Evolutionary conservation across 1,284 basidiomycete species (phyloP).

Genomic region (Phellinidium pouzarii): DNA sequence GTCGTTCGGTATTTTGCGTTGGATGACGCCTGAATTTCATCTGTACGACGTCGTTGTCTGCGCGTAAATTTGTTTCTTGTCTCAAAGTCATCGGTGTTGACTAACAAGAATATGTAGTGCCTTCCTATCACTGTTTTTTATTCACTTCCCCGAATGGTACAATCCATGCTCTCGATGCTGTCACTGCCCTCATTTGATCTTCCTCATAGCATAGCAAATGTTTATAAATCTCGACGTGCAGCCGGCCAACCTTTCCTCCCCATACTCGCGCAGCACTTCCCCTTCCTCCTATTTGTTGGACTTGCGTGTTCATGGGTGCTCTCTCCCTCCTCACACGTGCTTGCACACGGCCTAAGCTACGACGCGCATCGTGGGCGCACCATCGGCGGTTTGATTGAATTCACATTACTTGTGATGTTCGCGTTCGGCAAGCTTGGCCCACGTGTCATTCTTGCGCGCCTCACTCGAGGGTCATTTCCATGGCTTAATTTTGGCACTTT

Average conservation of each 20-base stretch:
- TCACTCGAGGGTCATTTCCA: slow-evolving; percentile 22
- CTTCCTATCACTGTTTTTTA: slow-evolving; percentile 17
- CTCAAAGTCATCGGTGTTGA: background rate
- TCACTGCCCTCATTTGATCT: background rate
- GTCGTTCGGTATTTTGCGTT: slow-evolving; percentile 6
- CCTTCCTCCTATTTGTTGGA: slow-evolving; percentile 19
- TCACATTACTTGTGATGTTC: slow-evolving; percentile 21
- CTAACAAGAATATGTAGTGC: slow-evolving; percentile 11
- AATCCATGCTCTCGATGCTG: background rate
- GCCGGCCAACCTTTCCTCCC: slow-evolving; percentile 16
- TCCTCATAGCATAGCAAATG: slow-evolving; percentile 20
- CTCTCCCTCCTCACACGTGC: slow-evolving; percentile 20
- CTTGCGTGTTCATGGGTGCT: slow-evolving; percentile 20
- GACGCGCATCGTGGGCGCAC: background rate
- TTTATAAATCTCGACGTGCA: slow-evolving; percentile 16
- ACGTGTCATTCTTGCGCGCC: slow-evolving; percentile 21
- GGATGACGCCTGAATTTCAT: slow-evolving; percentile 5
- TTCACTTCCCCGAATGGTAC: slow-evolving; percentile 23
- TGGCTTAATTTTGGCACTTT: slow-evolving; percentile 21
- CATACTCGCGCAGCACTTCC: slow-evolving; percentile 19
- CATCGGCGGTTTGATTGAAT: slow-evolving; percentile 20
- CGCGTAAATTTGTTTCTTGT: background rate
- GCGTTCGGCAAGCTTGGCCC: slow-evolving; percentile 24
- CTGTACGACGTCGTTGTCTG: slow-evolving; percentile 14
- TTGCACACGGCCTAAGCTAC: slow-evolving; percentile 8